Evolutionary conservation across 805 yeast species (phyloP), one percentile per base, ranked within the genome.

Genomic region (Ogataea degrootiae): DNA sequence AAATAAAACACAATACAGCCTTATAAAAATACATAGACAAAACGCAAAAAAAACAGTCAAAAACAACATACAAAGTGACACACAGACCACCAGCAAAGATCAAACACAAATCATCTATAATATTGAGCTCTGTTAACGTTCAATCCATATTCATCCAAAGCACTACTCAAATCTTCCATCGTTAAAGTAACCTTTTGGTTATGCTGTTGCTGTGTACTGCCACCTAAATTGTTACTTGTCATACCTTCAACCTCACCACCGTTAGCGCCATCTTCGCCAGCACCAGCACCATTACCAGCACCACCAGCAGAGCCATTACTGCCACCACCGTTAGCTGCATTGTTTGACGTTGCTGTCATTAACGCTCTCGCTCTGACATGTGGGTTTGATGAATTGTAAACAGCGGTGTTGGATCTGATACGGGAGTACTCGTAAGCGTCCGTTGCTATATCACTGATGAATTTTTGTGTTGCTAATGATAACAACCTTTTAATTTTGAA

Each of bases 361-460:
- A 88, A 71, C 33, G 88, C 92, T 57, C 88, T 77, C 0, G 94
- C 95, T 59, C 95, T 75, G 1, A 82, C 85, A 62, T 87, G 96
- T 7, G 96, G 96, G 60, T 88, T 88, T 39, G 87, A 75, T 5
- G 96, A 81, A 58, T 85, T 83, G 58, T 87, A 83, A n/a, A 91
- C 95, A 0, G 96, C 82, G 12, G 89, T 81, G 5, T 87, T 74
- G n/a, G 94, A 87, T 52, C 98, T 77, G 55, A 94, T 94, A 51
- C 98, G 74, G 8, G 96, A 87, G 62, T 89, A 91, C 63, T 94
- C 99, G 63, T 89, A 94, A 0, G 99, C 97, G 62, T 94, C 98
- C 15, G 90, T 88, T 1, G 99, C 97, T 31, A 94, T 83, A 63
- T 94, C 99, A 51, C 91, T 82, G 26, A 94, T 78, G 64, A 94